These are phyloP conservation scores for Phytophthora foliorum DNA, from an alignment of 352 stramenopile genomes.

Conservation along the genomic window DNA sequence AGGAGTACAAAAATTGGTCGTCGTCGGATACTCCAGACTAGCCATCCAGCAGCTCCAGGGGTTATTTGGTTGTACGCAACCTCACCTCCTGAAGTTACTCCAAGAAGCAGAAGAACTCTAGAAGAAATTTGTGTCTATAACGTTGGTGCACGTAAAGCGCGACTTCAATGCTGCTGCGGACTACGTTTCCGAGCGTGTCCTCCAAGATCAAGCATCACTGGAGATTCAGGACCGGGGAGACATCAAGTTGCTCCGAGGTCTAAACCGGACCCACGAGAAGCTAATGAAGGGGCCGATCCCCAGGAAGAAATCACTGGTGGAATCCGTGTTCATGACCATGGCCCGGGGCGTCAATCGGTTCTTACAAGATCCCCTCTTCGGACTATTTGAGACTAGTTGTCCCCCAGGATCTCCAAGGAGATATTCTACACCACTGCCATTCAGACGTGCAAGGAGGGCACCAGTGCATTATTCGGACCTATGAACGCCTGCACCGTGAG, in stretches of 20 bases:
- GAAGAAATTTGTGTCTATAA: conserved; percentile 1
- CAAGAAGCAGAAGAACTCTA: conserved; percentile 5
- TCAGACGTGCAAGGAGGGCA: conserved; percentile 10
- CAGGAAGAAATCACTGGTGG: neutral
- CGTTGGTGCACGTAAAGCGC: conserved; percentile 28
- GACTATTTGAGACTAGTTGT: conserved; percentile 4
- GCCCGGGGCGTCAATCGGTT: neutral
- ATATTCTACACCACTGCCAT: conserved; percentile 13
- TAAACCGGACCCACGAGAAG: conserved; percentile 8
- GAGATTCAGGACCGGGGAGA: conserved; percentile 1
- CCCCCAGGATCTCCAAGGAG: neutral
- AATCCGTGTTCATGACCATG: neutral
- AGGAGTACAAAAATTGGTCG: conserved; percentile 1
- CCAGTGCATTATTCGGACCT: conserved; percentile 14
- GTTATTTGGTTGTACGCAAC: conserved; percentile 13
- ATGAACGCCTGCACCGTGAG: neutral
- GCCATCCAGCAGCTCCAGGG: conserved; percentile 10
- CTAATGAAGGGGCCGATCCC: neutral
- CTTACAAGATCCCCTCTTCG: neutral
- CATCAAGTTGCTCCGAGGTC: neutral
- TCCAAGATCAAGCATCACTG: conserved; percentile 2
- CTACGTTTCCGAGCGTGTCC: conserved; percentile 19
- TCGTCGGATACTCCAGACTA: conserved; percentile 3
- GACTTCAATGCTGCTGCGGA: conserved; percentile 31
- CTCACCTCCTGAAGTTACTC: conserved; percentile 23